Evolutionary conservation across 345 rosid genomes (phyloP).

Genomic region (Diplotaxis tenuifolia): DNA sequence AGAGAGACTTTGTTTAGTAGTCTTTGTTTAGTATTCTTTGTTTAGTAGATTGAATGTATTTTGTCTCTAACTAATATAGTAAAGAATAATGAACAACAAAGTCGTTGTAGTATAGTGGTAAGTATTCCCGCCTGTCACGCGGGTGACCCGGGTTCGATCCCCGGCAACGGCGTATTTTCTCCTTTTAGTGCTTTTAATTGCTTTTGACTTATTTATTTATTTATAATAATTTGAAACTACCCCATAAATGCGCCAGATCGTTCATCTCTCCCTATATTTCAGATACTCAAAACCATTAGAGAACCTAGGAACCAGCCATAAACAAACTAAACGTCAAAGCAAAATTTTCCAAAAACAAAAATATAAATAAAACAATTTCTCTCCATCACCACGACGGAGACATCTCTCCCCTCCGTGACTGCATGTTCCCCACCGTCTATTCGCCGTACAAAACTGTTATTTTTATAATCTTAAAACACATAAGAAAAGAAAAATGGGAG

Average conservation of each 20-base stretch:
- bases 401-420: slow-evolving; percentile 6
- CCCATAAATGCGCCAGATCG: slow-evolving; percentile 33
- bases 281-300: slow-evolving; percentile 31
- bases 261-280: slow-evolving; percentile 36
- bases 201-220: background rate
- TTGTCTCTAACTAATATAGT: too few relatives aligned
- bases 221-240: background rate
- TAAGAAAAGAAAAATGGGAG: slow-evolving; percentile 23
- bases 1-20: too few relatives aligned
- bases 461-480: background rate
- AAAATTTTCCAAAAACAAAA: background rate
- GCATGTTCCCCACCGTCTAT: slow-evolving; percentile 17
- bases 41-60: background rate
- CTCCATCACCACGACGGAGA: slow-evolving; percentile 26
- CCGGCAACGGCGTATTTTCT: slow-evolving; percentile 67
- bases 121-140: slow-evolving; percentile 85
- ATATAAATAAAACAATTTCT: background rate
- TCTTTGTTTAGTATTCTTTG: too few relatives aligned
- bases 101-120: slow-evolving; percentile 92
- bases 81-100: too few relatives aligned
- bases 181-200: background rate
- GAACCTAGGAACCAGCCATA: slow-evolving; percentile 9
- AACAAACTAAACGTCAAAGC: background rate
- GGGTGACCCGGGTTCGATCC: slow-evolving; percentile 95
- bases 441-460: background rate